Evolutionary conservation across 305 asterid genomes (phyloP), one percentile per base, ranked within the genome.

Genomic region (Fraxinus latifolia): DNA sequence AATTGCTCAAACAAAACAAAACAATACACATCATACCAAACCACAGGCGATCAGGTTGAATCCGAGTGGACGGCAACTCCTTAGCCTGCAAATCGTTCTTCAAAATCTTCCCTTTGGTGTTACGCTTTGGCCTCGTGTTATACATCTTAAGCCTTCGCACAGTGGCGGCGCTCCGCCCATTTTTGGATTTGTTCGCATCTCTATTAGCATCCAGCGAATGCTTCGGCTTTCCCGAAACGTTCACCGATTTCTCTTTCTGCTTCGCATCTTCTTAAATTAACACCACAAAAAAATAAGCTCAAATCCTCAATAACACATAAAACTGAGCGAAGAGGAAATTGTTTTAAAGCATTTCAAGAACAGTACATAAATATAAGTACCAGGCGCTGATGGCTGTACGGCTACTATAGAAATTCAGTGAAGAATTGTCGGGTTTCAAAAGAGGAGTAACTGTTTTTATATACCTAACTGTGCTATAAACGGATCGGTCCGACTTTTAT

Each of bases 121-220:
- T 79, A 14, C 97, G 94, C 42, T 62, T 85, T 8, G 98, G 99
- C 81, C 90, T 90, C 0, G 87, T 87, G 36, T 93, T 93, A 84
- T 96, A 94, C 98, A 96, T 93, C 89, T 93, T 94, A 70, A 96
- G 94, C 86, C 98, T 91, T 86, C 95, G 95, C 73, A 96, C 97
- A 0, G 99, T 96, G 88, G 97, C 93, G 82, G 97, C 89, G 89
- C 91, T 94, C 39, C 99, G 92, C 39, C 88, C 90, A 71, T 87
- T 44, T 79, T 87, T 93, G 44, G 39, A 67, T 71, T 89, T 90
- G 42, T 83, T 82, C 1, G 19, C 83, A 65, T 85, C 89, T 77
- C 95, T 79, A 78, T 93, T 91, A 0, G 75, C 94, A 80, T 96
- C 99, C 47, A 96, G 86, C 0, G 98, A 94, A 81, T 96, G 99